Evolutionary conservation across 2,329 filamentous ascomycete species (phyloP).

Genomic region (Exophiala lecanii-corni): DNA sequence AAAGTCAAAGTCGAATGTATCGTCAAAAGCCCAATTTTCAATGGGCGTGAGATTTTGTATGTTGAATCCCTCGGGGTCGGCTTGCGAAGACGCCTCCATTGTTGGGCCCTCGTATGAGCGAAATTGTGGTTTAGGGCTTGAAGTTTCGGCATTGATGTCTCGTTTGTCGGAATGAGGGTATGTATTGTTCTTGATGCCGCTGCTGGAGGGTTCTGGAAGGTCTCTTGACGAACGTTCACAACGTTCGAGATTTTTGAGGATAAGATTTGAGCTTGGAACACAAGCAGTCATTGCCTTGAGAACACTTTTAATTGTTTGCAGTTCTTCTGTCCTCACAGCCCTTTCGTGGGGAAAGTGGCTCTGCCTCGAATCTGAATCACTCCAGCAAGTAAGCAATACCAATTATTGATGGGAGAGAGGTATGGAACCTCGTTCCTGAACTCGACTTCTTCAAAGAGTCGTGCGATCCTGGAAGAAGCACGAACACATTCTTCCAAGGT

Average conservation of each 20-base stretch:
- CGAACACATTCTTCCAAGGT: constrained; percentile 14
- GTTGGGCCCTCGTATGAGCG: background rate
- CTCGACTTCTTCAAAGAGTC: constrained; percentile 13
- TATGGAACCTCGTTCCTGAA: constrained; percentile 13
- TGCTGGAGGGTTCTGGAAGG: background rate
- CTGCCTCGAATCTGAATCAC: constrained; percentile 13
- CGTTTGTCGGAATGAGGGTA: background rate
- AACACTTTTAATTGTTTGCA: background rate
- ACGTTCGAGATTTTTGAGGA: constrained; percentile 1
- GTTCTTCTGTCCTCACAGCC: background rate
- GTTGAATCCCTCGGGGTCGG: constrained; percentile 1
- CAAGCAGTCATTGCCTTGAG: background rate
- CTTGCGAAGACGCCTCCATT: constrained; percentile 1
- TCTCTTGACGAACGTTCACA: background rate
- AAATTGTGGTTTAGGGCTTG: background rate
- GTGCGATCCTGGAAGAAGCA: constrained; percentile 9
- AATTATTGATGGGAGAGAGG: constrained; percentile 12
- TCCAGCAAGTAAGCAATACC: constrained; percentile 14
- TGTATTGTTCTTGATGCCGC: background rate
- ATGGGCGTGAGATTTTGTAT: background rate
- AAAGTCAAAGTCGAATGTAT: constrained; percentile 7
- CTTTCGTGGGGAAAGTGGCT: constrained; percentile 6
- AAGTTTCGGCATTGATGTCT: background rate
- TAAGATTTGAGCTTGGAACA: background rate
- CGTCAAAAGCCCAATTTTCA: constrained; percentile 5